Percentiles rank a stretch among this genome's conserved stretches.
These are phyloP conservation scores for Nicotiana knightiana DNA, from an alignment of 257 asterid species.

Conservation along the genomic window DNA sequence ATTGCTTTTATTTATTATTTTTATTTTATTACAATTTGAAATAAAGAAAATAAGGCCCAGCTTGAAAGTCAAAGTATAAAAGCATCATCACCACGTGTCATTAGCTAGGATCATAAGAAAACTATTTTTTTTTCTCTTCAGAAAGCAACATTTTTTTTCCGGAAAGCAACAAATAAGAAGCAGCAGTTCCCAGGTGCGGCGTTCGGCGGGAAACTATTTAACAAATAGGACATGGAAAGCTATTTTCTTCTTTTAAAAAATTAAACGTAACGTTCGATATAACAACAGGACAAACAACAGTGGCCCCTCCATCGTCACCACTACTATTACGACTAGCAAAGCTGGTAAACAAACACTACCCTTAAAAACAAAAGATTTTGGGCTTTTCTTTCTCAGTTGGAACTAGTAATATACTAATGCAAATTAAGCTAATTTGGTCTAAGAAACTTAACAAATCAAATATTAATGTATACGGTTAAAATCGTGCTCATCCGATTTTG, in stretches of 20 bases:
- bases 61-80: neutral
- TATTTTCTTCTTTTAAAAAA: neutral
- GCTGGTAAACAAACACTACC: neutral
- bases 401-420: neutral
- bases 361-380: no score
- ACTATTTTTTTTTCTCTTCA: neutral
- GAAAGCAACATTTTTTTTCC: neutral
- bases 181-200: constrained; percentile 97
- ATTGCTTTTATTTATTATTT: no score
- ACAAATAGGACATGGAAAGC: neutral
- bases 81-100: constrained; percentile 27
- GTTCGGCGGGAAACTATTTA: constrained; percentile 64
- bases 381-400: constrained; percentile 13
- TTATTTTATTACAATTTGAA: neutral
- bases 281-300: neutral
- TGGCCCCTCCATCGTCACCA: neutral
- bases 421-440: neutral
- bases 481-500: no score
- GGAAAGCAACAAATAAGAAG: constrained; percentile 35
- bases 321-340: neutral
- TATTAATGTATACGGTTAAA: no score
- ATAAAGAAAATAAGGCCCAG: neutral
- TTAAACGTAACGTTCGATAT: constrained; percentile 1
- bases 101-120: neutral
- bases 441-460: constrained; percentile 5